These are phyloP conservation scores for Oryza coarctata DNA, from an alignment of 176 grass and related monocot genomes.

Conservation along the genomic window DNA sequence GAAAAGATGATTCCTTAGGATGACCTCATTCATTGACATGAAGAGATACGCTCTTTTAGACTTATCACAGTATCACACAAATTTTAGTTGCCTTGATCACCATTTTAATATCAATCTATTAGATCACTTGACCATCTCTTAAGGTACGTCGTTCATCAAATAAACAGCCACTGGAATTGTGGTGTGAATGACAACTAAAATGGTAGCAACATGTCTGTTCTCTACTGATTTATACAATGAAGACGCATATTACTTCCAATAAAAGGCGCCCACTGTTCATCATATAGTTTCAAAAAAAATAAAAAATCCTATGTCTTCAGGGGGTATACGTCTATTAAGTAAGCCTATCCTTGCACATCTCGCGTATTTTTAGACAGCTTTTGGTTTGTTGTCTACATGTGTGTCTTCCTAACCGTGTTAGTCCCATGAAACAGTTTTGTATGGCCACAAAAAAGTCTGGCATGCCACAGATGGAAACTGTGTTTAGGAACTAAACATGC, in stretches of 20 bases:
- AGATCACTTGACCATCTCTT: background rate
- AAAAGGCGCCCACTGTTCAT: background rate
- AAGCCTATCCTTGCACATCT: background rate
- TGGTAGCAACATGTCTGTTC: background rate
- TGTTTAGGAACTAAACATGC: background rate
- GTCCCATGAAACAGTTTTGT: background rate
- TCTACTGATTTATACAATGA: background rate
- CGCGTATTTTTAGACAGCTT: background rate
- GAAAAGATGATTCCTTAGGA: background rate
- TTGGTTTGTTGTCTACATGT: background rate
- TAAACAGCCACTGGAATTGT: background rate
- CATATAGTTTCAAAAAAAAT: background rate
- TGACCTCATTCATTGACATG: background rate
- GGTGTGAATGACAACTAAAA: background rate
- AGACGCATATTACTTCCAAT: background rate
- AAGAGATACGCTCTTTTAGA: conserved; percentile 27
- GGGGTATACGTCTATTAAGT: background rate
- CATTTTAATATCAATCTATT: background rate
- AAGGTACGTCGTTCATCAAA: background rate
- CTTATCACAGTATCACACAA: background rate
- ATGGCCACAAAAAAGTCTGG: background rate
- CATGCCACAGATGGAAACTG: background rate
- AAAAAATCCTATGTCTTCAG: background rate
- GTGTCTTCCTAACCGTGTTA: background rate
- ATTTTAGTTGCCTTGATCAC: background rate